Percentiles rank a stretch among this genome's conserved stretches.
Evolutionary conservation across 345 rosid genomes (phyloP).

Genomic region (Garcia nutans): DNA sequence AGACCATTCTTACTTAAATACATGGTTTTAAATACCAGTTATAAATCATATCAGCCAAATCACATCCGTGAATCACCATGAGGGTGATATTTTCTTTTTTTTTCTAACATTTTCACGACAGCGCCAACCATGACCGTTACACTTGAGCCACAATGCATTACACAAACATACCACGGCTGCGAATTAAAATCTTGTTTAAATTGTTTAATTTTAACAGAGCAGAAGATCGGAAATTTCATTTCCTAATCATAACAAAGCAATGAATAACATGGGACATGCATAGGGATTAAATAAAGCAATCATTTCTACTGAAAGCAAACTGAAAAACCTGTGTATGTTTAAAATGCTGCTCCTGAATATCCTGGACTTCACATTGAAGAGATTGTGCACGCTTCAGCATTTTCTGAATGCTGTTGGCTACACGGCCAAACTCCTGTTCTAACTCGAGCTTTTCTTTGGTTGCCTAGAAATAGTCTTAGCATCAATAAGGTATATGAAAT

Average conservation of each 20-base stretch:
- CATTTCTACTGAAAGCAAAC: neutral
- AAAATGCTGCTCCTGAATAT: slow-evolving; percentile 67
- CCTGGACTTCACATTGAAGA: slow-evolving; percentile 65
- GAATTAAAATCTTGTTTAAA: no score
- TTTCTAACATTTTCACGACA: no score
- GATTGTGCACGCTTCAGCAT: slow-evolving; percentile 41
- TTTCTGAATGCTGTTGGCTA: slow-evolving; percentile 37
- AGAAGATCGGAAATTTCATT: neutral
- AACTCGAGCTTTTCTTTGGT: slow-evolving; percentile 57
- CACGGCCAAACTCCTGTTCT: slow-evolving; percentile 49
- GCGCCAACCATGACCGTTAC: no score
- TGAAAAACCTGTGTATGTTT: slow-evolving; percentile 75
- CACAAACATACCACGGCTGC: no score
- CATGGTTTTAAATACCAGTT: no score
- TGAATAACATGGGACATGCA: neutral
- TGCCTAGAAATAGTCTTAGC: slow-evolving; percentile 50
- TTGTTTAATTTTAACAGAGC: neutral
- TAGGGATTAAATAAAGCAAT: neutral
- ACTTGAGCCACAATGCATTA: no score
- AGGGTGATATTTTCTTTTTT: no score
- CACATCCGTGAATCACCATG: no score
- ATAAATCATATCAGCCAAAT: no score
- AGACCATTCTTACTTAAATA: neutral
- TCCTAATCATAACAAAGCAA: neutral
- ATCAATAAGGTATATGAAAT: slow-evolving; percentile 10